A percentile compares a stretch with the other conserved stretches of the same genome.
Evolutionary conservation across 31 red algal genomes (phyloP).

Genomic region (Odonthalia washingtoniensis): DNA sequence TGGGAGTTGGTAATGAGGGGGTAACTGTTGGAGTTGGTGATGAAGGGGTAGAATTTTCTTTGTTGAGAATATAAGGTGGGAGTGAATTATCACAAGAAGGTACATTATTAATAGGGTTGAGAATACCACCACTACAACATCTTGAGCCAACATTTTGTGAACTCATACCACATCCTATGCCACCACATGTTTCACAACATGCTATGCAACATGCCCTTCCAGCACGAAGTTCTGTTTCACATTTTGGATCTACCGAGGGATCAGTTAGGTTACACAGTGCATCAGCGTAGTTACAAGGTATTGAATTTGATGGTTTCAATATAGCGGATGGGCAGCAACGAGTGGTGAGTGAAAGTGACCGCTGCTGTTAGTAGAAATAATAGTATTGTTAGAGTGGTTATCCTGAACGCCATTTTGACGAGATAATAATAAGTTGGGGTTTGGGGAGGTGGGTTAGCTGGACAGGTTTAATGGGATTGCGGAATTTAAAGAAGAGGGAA

Average conservation of each 20-base stretch:
- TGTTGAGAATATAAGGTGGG: slow-evolving; percentile 16
- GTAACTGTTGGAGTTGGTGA: not conserved
- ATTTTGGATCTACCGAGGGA: slow-evolving; percentile 50
- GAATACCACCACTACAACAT: slow-evolving; percentile 42
- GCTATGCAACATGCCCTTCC: slow-evolving; percentile 19
- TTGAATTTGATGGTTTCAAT: too few relatives aligned
- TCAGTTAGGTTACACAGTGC: too few relatives aligned
- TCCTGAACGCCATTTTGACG: too few relatives aligned
- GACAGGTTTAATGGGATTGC: too few relatives aligned
- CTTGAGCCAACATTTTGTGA: not conserved
- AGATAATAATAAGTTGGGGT: too few relatives aligned
- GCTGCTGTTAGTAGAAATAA: too few relatives aligned
- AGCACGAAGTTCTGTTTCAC: not conserved
- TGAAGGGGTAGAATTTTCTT: not conserved
- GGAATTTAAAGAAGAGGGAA: too few relatives aligned
- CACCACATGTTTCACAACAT: slow-evolving; percentile 26
- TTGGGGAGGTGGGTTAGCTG: too few relatives aligned
- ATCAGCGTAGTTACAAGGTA: too few relatives aligned
- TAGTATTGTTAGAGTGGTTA: too few relatives aligned
- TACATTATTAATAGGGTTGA: not conserved
- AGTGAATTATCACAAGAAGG: slow-evolving; percentile 24
- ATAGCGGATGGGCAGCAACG: too few relatives aligned
- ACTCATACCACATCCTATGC: slow-evolving; percentile 33
- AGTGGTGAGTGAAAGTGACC: too few relatives aligned
- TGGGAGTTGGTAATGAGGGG: not conserved